A percentile compares a stretch with the other conserved stretches of the same genome.
These are phyloP conservation scores for Aaosphaeria arxii DNA, from an alignment of 2,329 filamentous ascomycete genomes.

Conservation along the genomic window DNA sequence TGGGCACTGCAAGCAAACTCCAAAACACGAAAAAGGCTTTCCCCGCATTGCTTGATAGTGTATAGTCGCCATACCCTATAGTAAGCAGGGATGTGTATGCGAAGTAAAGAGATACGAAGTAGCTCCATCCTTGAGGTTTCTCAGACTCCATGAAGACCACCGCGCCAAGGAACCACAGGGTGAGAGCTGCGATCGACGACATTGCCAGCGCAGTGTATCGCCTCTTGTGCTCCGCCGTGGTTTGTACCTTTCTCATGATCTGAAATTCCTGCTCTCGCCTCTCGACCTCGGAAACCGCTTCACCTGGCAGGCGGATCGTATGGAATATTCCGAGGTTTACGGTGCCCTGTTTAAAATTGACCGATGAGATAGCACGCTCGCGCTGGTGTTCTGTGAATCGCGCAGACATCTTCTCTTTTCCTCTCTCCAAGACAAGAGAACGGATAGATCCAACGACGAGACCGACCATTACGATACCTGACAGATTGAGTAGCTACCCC, in stretches of 20 bases:
- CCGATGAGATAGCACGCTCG: constrained; percentile 38
- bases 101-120: constrained; percentile 54
- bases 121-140: constrained; percentile 46
- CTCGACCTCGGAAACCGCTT: constrained; percentile 35
- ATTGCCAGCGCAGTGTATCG: constrained; percentile 41
- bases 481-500: too few relatives aligned
- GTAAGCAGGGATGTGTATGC: constrained; percentile 52
- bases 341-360: constrained; percentile 39
- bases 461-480: constrained; percentile 52
- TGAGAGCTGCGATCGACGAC: constrained; percentile 37
- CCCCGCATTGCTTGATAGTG: constrained; percentile 47
- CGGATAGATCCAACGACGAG: constrained; percentile 54
- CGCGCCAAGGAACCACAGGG: constrained; percentile 49
- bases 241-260: constrained; percentile 42
- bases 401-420: constrained; percentile 50
- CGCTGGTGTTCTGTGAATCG: constrained; percentile 50
- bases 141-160: constrained; percentile 50
- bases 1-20: constrained; percentile 54
- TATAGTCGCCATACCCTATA: constrained; percentile 54
- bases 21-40: constrained; percentile 58
- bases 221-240: constrained; percentile 31
- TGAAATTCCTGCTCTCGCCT: constrained; percentile 49
- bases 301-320: constrained; percentile 40
- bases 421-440: constrained; percentile 49
- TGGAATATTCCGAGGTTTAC: constrained; percentile 43